Evolutionary conservation across 2,329 filamentous ascomycete species (phyloP).

Genomic region (Penicillium occitanis): DNA sequence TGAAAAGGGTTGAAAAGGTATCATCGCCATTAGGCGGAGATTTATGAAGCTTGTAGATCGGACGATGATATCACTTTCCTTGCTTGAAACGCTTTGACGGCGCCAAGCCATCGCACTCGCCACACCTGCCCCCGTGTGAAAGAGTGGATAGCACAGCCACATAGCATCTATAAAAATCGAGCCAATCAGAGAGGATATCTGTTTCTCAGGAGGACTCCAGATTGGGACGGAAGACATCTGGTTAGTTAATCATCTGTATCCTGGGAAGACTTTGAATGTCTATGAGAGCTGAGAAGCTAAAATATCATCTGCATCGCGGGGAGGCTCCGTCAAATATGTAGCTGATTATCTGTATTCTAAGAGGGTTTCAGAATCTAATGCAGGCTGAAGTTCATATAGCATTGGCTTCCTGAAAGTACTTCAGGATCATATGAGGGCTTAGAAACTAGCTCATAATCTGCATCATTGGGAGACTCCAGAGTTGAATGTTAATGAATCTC

Average conservation of each 20-base stretch:
- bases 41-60: no score
- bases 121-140: not conserved
- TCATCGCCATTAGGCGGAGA: not conserved
- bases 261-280: no score
- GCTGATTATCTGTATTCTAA: no score
- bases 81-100: not conserved
- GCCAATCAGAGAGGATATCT: slow-evolving; percentile 2
- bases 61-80: slow-evolving; percentile 17
- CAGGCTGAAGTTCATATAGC: not conserved
- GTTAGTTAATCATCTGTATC: not conserved
- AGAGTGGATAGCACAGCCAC: slow-evolving; percentile 6
- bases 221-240: not conserved
- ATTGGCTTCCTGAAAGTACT: not conserved
- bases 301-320: no score
- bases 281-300: no score
- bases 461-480: not conserved
- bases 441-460: not conserved
- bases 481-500: not conserved
- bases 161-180: not conserved
- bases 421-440: not conserved
- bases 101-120: not conserved
- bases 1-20: not conserved
- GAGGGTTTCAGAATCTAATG: no score
- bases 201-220: no score
- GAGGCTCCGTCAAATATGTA: no score